Conservation (phyloP, 306 rosid genomes). For the Inga leiocalycina region DNA sequence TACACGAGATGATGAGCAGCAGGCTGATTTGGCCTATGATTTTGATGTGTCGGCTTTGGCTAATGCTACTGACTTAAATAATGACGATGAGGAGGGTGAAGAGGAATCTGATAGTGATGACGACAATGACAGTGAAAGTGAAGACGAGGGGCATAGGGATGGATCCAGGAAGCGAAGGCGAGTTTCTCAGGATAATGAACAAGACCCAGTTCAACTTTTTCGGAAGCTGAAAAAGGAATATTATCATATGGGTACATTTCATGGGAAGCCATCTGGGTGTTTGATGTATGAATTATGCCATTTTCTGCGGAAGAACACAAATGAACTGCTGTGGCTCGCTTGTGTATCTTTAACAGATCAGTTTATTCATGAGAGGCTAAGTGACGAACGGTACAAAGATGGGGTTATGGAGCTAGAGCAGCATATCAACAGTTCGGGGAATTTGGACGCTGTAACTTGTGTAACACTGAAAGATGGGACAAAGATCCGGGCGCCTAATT, state of each 20-base stretch:
- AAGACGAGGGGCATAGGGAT: conserved; percentile 34
- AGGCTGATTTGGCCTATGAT: conserved; percentile 78
- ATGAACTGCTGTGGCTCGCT: conserved; percentile 87
- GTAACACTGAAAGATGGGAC: conserved; percentile 90
- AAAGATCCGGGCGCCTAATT: conserved; percentile 71
- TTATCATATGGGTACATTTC: conserved; percentile 83
- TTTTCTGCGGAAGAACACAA: conserved; percentile 78
- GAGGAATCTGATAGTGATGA: conserved; percentile 51
- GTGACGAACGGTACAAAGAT: conserved; percentile 86
- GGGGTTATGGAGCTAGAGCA: conserved; percentile 97
- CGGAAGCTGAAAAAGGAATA: conserved; percentile 68
- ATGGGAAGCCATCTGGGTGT: conserved; percentile 95
- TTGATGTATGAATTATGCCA: conserved; percentile 91
- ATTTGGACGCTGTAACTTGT: conserved; percentile 71
- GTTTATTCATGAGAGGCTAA: conserved; percentile 84
- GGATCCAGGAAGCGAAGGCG: conserved; percentile 60
- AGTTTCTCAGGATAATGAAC: conserved; percentile 45
- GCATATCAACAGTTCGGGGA: conserved; percentile 80
- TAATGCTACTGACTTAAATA: conserved; percentile 60
- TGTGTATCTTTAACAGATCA: conserved; percentile 92
- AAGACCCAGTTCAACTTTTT: conserved; percentile 62
- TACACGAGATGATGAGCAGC: conserved; percentile 75
- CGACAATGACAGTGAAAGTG: conserved; percentile 58
- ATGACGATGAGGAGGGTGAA: conserved; percentile 54
- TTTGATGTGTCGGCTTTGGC: conserved; percentile 77